Evolutionary conservation across 2,329 filamentous ascomycete genomes (phyloP), one percentile per base, ranked within the genome.

Genomic region (Thelonectria blattea): DNA sequence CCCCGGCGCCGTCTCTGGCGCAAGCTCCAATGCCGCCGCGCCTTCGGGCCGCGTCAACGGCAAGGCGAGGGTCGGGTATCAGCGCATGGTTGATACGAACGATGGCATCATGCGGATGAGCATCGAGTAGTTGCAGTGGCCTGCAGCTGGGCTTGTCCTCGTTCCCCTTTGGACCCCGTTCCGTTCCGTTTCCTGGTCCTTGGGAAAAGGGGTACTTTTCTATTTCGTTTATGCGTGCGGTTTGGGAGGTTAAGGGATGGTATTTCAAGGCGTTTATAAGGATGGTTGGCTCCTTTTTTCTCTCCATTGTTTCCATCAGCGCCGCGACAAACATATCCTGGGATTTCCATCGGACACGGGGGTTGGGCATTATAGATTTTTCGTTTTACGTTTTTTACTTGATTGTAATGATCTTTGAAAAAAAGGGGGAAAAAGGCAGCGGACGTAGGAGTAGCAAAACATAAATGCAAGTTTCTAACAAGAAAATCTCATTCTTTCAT

Each of bases 101-200:
- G 94, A 97, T 74, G 91, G 93, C 2, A 83, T 97, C 65, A 97
- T 97, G 90, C 93, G 94, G 70, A 95, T 98, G 91, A 97, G 91
- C 75, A 97, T 97, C 71, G 93, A 97, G 75, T 97, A 79, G 47
- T 32, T 4, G 27, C 27, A 2, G 27, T 8, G 4, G 22, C 4
- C 22, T n/a, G 22, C 3, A 24, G 7, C 22, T 7, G 22, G 22
- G 4, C 22, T 24, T n/a, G n/a, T 3, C 22, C 22, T 24, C 22
- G 7, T 30, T 27, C 27, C 22, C 9, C 10, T 47, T 42, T 20
- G 49, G 15, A 22, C 17, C 12, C 10, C 27, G 18, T 49, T 50
- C 14, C 11, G 43, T 30, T 53, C 27, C 32, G n/a, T n/a, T 41
- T 17, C 20, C 9, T 18, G 12, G 43, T 2, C 30, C 41, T 32